A percentile compares a stretch with the other conserved stretches of the same genome.
These are phyloP conservation scores for Cercospora sp. DNA, from an alignment of 2,329 filamentous ascomycete genomes.

Conservation along the genomic window DNA sequence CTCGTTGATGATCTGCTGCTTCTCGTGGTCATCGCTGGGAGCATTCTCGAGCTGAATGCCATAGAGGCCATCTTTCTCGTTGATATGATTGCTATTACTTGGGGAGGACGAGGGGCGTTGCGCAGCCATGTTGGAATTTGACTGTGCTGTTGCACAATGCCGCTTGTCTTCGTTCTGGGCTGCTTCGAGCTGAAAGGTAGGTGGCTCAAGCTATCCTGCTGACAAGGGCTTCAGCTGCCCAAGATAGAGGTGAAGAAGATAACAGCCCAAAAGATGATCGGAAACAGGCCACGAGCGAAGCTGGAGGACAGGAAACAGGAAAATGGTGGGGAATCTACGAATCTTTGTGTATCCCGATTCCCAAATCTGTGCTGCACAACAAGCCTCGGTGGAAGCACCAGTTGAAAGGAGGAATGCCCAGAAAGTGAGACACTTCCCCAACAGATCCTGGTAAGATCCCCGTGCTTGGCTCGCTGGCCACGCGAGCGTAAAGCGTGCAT, in stretches of 20 bases:
- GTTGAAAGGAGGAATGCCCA: not conserved
- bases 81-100: not conserved
- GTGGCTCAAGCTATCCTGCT: not conserved
- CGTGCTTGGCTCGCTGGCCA: constrained; percentile 1
- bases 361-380: not conserved
- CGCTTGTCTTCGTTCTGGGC: not conserved
- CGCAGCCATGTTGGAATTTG: not conserved
- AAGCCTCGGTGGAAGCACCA: constrained; percentile 1
- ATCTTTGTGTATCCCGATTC: not conserved
- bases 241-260: not conserved
- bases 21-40: constrained; percentile 3
- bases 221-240: not conserved
- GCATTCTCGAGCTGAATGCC: constrained; percentile 7
- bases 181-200: not conserved
- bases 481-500: not conserved
- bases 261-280: not conserved
- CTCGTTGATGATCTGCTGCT: constrained; percentile 3
- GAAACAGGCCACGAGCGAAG: not conserved
- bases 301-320: not conserved
- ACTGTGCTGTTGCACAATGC: not conserved
- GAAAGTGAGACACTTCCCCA: not conserved
- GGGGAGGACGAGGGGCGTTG: not conserved
- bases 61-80: constrained; percentile 14
- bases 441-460: not conserved
- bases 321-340: not conserved